Conservation (phyloP, 257 asterid species). For the Penstemon eatonii region DNA sequence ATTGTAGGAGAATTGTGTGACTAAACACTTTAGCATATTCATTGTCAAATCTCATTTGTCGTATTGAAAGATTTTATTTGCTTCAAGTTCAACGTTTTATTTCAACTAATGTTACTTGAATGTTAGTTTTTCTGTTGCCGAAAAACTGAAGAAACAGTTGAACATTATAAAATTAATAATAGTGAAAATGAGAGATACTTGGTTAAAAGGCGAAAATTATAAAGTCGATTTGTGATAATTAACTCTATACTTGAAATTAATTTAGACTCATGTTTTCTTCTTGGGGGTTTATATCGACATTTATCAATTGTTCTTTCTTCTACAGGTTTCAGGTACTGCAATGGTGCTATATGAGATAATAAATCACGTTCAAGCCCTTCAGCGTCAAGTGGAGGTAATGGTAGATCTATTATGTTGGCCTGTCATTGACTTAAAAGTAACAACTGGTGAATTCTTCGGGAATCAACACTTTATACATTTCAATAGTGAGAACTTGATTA, state of each 20-base stretch:
- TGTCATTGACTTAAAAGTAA: slow-evolving; percentile 19
- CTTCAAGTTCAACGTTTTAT: slow-evolving; percentile 18
- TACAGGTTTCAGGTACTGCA: slow-evolving; percentile 96
- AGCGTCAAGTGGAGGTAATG: slow-evolving; percentile 91
- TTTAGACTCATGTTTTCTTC: background rate
- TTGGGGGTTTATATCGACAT: background rate
- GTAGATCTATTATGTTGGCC: slow-evolving; percentile 1
- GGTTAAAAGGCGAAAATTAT: slow-evolving; percentile 8
- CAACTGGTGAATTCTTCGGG: slow-evolving; percentile 1
- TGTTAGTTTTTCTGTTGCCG: background rate
- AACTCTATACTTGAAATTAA: background rate
- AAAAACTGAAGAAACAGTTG: background rate
- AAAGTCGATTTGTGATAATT: background rate
- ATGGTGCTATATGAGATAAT: slow-evolving; percentile 96
- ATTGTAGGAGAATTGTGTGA: slow-evolving; percentile 1
- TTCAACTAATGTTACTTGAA: background rate
- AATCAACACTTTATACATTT: background rate
- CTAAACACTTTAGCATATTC: background rate
- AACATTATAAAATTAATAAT: background rate
- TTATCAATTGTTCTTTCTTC: slow-evolving; percentile 10
- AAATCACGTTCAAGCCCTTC: slow-evolving; percentile 92
- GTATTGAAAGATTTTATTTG: background rate
- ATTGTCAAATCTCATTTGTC: background rate
- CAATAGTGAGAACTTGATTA: background rate
- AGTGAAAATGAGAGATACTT: slow-evolving; percentile 3